Evolutionary conservation across 2,329 filamentous ascomycete species (phyloP).

Genomic region (Blumeriella jaapii): DNA sequence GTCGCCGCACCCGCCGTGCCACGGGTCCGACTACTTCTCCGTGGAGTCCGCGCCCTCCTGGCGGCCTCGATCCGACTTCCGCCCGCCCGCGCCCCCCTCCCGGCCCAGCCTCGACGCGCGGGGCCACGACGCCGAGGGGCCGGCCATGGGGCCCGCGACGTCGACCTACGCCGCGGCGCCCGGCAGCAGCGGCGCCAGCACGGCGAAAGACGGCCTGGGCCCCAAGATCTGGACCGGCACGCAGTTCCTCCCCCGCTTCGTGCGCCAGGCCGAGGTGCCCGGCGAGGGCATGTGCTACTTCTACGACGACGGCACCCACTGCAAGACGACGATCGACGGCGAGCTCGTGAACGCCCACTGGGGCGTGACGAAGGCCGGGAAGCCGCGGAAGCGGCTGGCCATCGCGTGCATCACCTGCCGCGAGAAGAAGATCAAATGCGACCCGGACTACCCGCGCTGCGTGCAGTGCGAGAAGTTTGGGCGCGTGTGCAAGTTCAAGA

Average conservation of each 20-base stretch:
- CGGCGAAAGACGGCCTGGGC: conserved; percentile 46
- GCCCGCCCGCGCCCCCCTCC: conserved; percentile 16
- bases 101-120: conserved; percentile 9
- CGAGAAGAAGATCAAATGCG: conserved; percentile 97
- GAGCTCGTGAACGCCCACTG: conserved; percentile 82
- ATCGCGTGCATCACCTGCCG: conserved; percentile 89
- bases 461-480: conserved; percentile 90
- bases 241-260: conserved; percentile 55
- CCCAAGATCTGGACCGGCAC: conserved; percentile 61
- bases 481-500: conserved; percentile 72
- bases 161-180: conserved; percentile 20
- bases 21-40: too few relatives aligned
- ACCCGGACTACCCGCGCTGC: conserved; percentile 77
- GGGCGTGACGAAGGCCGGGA: conserved; percentile 90
- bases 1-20: too few relatives aligned
- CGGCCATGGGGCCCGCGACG: conserved; percentile 12
- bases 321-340: conserved; percentile 74
- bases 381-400: conserved; percentile 79
- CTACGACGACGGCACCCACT: conserved; percentile 75
- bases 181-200: conserved; percentile 19
- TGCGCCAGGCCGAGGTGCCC: conserved; percentile 53
- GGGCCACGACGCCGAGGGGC: conserved; percentile 7
- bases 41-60: too few relatives aligned
- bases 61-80: too few relatives aligned
- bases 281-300: conserved; percentile 77